These are phyloP conservation scores for Fusarium chuoi DNA, from an alignment of 2,329 filamentous ascomycete species.

Conservation along the genomic window DNA sequence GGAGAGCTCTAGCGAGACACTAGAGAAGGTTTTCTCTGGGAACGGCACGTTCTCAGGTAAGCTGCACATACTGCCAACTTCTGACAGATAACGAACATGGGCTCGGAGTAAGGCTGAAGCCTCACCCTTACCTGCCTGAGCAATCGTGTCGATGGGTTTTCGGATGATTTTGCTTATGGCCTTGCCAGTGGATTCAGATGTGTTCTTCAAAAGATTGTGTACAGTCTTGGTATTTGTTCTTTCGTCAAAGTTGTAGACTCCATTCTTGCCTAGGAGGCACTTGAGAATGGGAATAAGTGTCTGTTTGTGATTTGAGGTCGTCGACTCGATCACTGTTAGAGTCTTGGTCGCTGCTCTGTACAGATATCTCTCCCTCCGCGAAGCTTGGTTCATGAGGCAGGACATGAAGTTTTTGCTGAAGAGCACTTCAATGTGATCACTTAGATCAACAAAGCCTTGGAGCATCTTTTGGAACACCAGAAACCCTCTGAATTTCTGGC, in stretches of 20 bases:
- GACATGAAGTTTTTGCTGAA: slow-evolving; percentile 87
- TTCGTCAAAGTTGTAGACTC: slow-evolving; percentile 84
- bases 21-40: background rate
- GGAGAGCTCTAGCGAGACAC: slow-evolving; percentile 59
- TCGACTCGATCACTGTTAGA: slow-evolving; percentile 74
- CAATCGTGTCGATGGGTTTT: slow-evolving; percentile 52
- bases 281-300: slow-evolving; percentile 70
- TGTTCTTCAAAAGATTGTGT: slow-evolving; percentile 74
- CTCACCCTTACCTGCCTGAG: slow-evolving; percentile 23
- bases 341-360: slow-evolving; percentile 82
- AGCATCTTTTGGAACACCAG: slow-evolving; percentile 85
- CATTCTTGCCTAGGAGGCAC: slow-evolving; percentile 75
- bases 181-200: slow-evolving; percentile 66
- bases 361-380: slow-evolving; percentile 78
- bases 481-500: slow-evolving; percentile 93
- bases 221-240: slow-evolving; percentile 87
- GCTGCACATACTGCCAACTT: slow-evolving; percentile 44
- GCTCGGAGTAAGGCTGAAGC: slow-evolving; percentile 55
- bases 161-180: slow-evolving; percentile 60
- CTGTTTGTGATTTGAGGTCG: slow-evolving; percentile 65
- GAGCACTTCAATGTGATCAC: slow-evolving; percentile 63
- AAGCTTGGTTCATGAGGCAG: slow-evolving; percentile 84
- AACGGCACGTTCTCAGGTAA: background rate
- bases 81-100: slow-evolving; percentile 66
- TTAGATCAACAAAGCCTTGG: slow-evolving; percentile 59